Percentiles rank a stretch among this genome's conserved stretches.
Conservation (phyloP, 2,329 filamentous ascomycete species). For the Penicillium psychrosexuale region DNA sequence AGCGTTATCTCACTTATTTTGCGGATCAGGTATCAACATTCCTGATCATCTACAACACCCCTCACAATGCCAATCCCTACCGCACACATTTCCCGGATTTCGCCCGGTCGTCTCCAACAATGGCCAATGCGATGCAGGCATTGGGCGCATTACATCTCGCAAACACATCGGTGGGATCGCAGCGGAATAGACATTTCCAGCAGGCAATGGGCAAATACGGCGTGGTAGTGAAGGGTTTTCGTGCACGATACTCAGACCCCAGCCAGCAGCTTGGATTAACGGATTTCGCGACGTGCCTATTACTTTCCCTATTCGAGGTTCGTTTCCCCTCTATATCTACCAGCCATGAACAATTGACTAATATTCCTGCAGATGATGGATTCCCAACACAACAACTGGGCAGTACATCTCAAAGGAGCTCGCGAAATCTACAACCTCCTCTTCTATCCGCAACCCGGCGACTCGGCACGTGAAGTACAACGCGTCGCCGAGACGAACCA, state of each 20-base stretch:
- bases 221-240: constrained; percentile 35
- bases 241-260: constrained; percentile 26
- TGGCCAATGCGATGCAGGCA: constrained; percentile 40
- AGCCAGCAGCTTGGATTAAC: constrained; percentile 25
- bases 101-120: constrained; percentile 33
- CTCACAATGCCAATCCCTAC: constrained; percentile 38
- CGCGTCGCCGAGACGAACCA: constrained; percentile 33
- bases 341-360: background rate
- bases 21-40: constrained; percentile 35
- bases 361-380: constrained; percentile 35
- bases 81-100: constrained; percentile 34
- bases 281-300: constrained; percentile 36
- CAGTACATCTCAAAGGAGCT: constrained; percentile 40
- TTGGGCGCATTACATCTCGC: constrained; percentile 42
- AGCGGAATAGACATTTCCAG: constrained; percentile 36
- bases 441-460: constrained; percentile 26
- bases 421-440: constrained; percentile 38
- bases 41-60: constrained; percentile 37
- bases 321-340: background rate
- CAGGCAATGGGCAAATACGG: constrained; percentile 41
- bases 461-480: constrained; percentile 26
- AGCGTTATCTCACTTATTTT: constrained; percentile 38
- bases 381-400: constrained; percentile 39
- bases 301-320: constrained; percentile 38
- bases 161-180: constrained; percentile 33